phyloP scores from a whole-genome alignment of 495 filamentous ascomycete species.

The Podospora pseudocomata region DNA sequence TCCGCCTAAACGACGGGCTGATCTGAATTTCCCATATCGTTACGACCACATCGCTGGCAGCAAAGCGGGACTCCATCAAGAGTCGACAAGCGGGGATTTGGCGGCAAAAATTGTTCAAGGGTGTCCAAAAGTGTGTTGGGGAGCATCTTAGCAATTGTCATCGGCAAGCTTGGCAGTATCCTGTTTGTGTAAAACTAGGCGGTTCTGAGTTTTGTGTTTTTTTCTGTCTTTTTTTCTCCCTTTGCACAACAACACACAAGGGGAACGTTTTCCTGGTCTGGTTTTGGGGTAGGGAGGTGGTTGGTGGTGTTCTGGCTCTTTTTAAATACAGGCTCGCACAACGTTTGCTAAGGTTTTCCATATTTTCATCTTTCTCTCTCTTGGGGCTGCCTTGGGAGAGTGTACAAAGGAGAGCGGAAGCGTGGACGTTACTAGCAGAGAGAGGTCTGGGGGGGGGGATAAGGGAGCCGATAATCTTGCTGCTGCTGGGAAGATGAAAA shows the following conservation, averaged over 20 bases:
- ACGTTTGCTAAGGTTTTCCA: background rate
- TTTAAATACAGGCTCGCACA: conserved; percentile 13
- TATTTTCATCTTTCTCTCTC: conserved; percentile 4
- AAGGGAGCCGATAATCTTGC: background rate
- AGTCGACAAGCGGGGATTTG: background rate
- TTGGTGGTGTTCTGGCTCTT: conserved; percentile 20
- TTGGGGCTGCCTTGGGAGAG: conserved; percentile 3
- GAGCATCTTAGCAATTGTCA: background rate
- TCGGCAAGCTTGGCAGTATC: background rate
- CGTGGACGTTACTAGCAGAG: background rate
- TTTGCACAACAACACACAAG: conserved; percentile 8
- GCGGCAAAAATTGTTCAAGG: conserved; percentile 6
- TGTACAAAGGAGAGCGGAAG: background rate
- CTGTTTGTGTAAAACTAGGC: conserved; percentile 25
- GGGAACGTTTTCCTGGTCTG: background rate
- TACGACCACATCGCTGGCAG: background rate
- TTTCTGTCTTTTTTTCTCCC: conserved; percentile 6
- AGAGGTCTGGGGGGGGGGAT: background rate
- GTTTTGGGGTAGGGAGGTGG: conserved; percentile 2
- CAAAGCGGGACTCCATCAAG: background rate
- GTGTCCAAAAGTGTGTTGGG: background rate
- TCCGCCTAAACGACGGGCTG: conserved; percentile 19
- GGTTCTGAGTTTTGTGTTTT: conserved; percentile 1
- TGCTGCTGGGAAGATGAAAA: background rate
- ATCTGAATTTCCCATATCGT: background rate